Evolutionary conservation across 2,329 filamentous ascomycete species (phyloP).

Genomic region (Phyllosticta citrichinensis): DNA sequence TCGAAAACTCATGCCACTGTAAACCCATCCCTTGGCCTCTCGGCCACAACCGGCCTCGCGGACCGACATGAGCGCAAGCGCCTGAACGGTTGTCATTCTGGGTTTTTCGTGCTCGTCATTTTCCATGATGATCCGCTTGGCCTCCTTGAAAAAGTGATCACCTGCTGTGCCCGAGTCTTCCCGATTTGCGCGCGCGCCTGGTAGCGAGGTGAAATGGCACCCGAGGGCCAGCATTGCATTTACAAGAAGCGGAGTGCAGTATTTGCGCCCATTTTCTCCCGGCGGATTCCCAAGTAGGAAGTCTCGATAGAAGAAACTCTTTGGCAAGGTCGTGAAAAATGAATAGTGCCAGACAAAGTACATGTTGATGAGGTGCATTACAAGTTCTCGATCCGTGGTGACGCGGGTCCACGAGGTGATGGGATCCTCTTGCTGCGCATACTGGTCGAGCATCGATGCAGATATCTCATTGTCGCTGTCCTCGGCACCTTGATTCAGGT

Average conservation of each 20-base stretch:
- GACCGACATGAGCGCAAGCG: slow-evolving; percentile 89
- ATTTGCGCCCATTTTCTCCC: slow-evolving; percentile 36
- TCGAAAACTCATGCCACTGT: slow-evolving; percentile 95
- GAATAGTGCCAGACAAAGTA: slow-evolving; percentile 98
- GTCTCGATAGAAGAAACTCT: slow-evolving; percentile 75
- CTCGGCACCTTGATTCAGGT: slow-evolving; percentile 41
- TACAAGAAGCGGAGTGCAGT: slow-evolving; percentile 83
- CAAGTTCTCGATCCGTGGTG: slow-evolving; percentile 65
- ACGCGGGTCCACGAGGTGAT: slow-evolving; percentile 81
- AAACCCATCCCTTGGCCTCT: slow-evolving; percentile 95
- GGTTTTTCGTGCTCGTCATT: slow-evolving; percentile 91
- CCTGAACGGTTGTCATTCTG: slow-evolving; percentile 81
- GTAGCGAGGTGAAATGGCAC: slow-evolving; percentile 78
- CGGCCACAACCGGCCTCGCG: slow-evolving; percentile 88
- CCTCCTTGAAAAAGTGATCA: slow-evolving; percentile 92
- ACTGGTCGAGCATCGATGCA: slow-evolving; percentile 28
- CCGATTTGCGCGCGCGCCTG: slow-evolving; percentile 59
- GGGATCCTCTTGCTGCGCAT: slow-evolving; percentile 51
- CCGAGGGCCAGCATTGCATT: slow-evolving; percentile 90
- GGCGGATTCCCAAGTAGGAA: slow-evolving; percentile 62
- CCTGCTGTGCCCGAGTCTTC: slow-evolving; percentile 78
- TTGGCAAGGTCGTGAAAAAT: slow-evolving; percentile 87
- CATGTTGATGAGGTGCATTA: slow-evolving; percentile 86
- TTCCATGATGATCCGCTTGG: slow-evolving; percentile 78
- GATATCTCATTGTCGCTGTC: slow-evolving; percentile 20